Base-by-base conservation (phyloP, 2,329 filamentous ascomycete genomes). In the Diaporthe vexans region DNA sequence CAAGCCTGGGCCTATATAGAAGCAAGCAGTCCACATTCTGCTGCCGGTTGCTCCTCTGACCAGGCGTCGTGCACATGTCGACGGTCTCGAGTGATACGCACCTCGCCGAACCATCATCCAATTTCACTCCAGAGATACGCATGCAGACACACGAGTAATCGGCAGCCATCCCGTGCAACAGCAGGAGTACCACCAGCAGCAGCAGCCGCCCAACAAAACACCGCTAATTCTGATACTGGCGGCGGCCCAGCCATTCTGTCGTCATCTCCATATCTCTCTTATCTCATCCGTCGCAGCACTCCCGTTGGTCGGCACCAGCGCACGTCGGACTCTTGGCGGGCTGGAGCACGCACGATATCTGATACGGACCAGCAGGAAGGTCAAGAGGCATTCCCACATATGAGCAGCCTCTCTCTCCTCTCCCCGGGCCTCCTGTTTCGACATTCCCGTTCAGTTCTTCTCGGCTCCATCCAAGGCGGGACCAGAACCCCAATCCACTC, bases 321-420 rank as follows among this genome's bases (percentile, higher is more conserved):
- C 61, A 63, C 71, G 68, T 54, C 24, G 73, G 51, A 46, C 13
- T 67, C 74, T 75, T 75, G 74, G 74, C 74, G 70, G 59, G 29
- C 48, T 75, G 74, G 73, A 70, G 73, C 63, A 65, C 29, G 56
- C 63, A 63, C 63, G 63, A 70, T 73, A 75, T 75, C 74, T 75
- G 71, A 75, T 75, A 75, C 71, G 57, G 71, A 67, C 54, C 63
- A 75, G 58, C 65, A 40, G 40, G 15, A 48, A 29, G 56, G 37
- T 33, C 61, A 37, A 54, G 56, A 67, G 29, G 46, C 10, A 15
- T n/a, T n/a, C 63, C 63, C 63, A 75, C 74, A 71, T 75, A 75
- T 75, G 65, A 73, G 63, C 61, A 43, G 56, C 56, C 63, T 21
- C 10, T 56, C 10, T 56, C 48, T 71, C 70, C 63, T 48, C 63